Evolutionary conservation across 352 stramenopile species (phyloP).

Genomic region (Achlya hypogyna): DNA sequence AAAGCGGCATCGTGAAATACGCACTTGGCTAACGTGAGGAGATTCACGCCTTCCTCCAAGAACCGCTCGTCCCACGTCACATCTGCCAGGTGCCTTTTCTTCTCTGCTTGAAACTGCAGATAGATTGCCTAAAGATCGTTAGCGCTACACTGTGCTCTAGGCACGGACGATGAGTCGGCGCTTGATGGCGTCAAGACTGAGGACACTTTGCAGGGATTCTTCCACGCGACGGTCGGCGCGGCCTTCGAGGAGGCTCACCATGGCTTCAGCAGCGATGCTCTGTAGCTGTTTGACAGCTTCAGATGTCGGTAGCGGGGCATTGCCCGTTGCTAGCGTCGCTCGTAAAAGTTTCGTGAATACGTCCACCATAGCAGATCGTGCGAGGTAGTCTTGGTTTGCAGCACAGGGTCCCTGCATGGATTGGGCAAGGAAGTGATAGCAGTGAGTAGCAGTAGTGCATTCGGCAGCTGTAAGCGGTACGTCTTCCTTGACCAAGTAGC

Average conservation of each 20-base stretch:
- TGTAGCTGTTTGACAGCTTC: conserved; percentile 15
- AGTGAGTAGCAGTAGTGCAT: neutral
- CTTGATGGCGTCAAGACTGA: neutral
- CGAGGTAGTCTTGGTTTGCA: conserved; percentile 20
- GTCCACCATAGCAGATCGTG: conserved; percentile 16
- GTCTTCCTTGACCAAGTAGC: conserved; percentile 20
- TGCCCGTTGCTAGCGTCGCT: neutral
- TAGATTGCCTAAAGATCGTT: neutral
- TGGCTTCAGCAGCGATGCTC: conserved; percentile 10
- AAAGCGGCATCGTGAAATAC: neutral
- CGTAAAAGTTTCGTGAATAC: conserved; percentile 18
- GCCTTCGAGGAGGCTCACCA: conserved; percentile 20
- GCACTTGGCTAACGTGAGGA: conserved; percentile 7
- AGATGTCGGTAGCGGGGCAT: neutral
- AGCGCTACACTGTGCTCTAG: neutral
- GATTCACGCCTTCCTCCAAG: conserved; percentile 5
- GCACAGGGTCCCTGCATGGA: conserved; percentile 23
- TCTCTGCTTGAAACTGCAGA: neutral
- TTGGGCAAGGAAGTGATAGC: conserved; percentile 19
- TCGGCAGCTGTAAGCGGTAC: neutral
- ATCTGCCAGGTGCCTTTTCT: neutral
- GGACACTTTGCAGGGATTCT: neutral
- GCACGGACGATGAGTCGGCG: neutral
- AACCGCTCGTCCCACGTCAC: conserved; percentile 6
- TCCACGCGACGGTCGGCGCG: neutral